Evolutionary conservation across 768 basidiomycete species (phyloP).

Genomic region (Hirschioporus abietinus): DNA sequence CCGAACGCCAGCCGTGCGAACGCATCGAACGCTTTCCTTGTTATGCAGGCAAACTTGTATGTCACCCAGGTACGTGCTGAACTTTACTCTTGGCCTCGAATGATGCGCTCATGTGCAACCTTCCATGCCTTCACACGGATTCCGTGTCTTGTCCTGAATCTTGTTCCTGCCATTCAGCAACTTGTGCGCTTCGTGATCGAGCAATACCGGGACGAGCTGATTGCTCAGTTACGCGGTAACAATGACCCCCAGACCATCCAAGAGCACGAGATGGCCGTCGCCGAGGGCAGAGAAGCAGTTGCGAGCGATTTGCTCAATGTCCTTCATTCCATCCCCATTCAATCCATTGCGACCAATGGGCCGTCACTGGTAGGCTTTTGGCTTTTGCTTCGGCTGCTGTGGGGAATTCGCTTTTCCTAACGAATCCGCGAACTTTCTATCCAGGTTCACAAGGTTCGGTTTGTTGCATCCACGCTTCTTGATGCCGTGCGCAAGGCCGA

Average conservation of each 20-base stretch:
- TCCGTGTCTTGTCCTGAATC: neutral
- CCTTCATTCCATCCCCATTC: constrained; percentile 88
- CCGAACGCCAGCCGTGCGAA: constrained; percentile 82
- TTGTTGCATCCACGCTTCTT: constrained; percentile 84
- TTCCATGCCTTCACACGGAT: constrained; percentile 2
- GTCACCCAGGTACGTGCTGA: constrained; percentile 71
- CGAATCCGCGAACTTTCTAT: constrained; percentile 13
- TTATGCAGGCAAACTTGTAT: constrained; percentile 89
- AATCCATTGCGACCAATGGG: constrained; percentile 86
- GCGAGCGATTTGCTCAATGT: constrained; percentile 84
- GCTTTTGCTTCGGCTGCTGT: constrained; percentile 7
- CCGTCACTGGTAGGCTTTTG: constrained; percentile 56
- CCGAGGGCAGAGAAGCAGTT: constrained; percentile 76
- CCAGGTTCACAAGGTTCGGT: constrained; percentile 87
- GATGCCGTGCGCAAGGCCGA: constrained; percentile 81
- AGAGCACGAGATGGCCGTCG: constrained; percentile 20
- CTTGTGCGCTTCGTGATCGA: constrained; percentile 89
- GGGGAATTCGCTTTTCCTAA: constrained; percentile 4
- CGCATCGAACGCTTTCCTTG: constrained; percentile 84
- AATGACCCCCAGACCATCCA: constrained; percentile 54
- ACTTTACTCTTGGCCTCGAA: constrained; percentile 1
- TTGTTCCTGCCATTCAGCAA: constrained; percentile 49
- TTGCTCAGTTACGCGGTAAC: constrained; percentile 59
- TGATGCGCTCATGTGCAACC: constrained; percentile 6
- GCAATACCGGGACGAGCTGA: constrained; percentile 85